Evolutionary conservation across 2,329 filamentous ascomycete genomes (phyloP).

Genomic region (Fusarium begoniae): DNA sequence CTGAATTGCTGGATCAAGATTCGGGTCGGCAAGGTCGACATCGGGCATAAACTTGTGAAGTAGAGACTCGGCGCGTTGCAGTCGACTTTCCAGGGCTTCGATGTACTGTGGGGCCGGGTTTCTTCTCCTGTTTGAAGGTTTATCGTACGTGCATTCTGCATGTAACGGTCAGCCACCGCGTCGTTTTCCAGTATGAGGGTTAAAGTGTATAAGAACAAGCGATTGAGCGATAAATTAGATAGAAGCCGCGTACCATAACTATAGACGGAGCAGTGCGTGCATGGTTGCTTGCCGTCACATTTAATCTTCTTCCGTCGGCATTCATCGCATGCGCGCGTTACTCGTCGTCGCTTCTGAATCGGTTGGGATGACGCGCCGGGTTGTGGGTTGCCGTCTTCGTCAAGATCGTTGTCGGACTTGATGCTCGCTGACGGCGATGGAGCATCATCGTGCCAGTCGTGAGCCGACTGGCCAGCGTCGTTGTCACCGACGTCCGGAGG

Average conservation of each 20-base stretch:
- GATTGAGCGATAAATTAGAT: slow-evolving; percentile 2
- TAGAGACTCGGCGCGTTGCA: slow-evolving; percentile 84
- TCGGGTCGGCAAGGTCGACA: slow-evolving; percentile 84
- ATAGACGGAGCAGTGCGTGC: slow-evolving; percentile 97
- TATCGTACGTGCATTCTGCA: slow-evolving; percentile 92
- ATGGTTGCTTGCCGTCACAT: slow-evolving; percentile 86
- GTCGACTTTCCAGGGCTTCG: slow-evolving; percentile 82
- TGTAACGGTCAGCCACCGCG: slow-evolving; percentile 27
- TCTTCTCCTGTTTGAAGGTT: slow-evolving; percentile 88
- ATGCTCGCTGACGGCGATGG: slow-evolving; percentile 55
- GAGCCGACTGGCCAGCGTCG: slow-evolving; percentile 50
- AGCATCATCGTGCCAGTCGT: slow-evolving; percentile 50
- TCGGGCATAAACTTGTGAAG: slow-evolving; percentile 84
- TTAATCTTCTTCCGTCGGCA: slow-evolving; percentile 89
- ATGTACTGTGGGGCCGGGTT: slow-evolving; percentile 95
- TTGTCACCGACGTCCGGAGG: slow-evolving; percentile 56
- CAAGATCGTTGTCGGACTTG: slow-evolving; percentile 55
- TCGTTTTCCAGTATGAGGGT: not conserved
- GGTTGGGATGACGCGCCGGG: slow-evolving; percentile 59
- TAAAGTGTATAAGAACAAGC: not conserved
- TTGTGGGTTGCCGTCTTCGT: slow-evolving; percentile 48
- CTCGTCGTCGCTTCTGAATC: slow-evolving; percentile 79
- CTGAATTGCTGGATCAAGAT: slow-evolving; percentile 79
- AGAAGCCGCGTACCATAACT: slow-evolving; percentile 80
- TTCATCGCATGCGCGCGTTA: slow-evolving; percentile 84